Evolutionary conservation across 2,329 filamentous ascomycete species (phyloP), one percentile per base, ranked within the genome.

Genomic region (Penicillium corylophilum): DNA sequence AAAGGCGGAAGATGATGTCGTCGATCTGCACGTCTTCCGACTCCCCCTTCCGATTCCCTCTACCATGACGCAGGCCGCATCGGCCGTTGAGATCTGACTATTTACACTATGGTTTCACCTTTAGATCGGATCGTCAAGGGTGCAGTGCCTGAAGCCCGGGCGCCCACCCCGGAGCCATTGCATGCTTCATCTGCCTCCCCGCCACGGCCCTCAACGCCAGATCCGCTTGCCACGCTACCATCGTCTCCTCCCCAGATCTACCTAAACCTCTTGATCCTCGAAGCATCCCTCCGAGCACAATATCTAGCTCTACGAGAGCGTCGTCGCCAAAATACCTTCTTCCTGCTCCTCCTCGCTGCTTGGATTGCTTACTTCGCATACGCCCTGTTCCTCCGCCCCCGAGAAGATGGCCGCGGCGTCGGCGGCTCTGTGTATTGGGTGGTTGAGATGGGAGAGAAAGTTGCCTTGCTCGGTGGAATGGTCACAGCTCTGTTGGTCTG

Each of bases 401-500:
- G 93, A 59, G 93, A 96, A 72, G 93, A 97, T 77, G 93, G 93
- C 59, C 85, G 83, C 60, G 93, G 93, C 33, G 85, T 96, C 5
- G 94, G 94, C 46, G 93, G 94, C 28, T 93, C 88, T 13, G 90
- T 96, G 47, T 99, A 99, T 79, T 97, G 93, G 93, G 86, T 95
- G 24, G 83, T 97, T 3, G 93, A 97, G 66, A 89, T 89, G 69
- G 83, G 83, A 7, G 90, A 97, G 74, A 95, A 94, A 71, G 84
- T 99, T 47, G 93, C 89, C 64, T 88, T 96, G 67, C 89, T 95
- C 73, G 91, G 90, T 22, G 94, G 94, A 42, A 82, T 95, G 53
- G 87, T 96, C 53, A 96, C 92, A 0, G 88, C 84, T 31, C 80
- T 91, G 39, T 79, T 99, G 31, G 87, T 97, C 60, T 96, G 92